Evolutionary conservation across 306 rosid genomes (phyloP).

Genomic region (Castanea sativa): DNA sequence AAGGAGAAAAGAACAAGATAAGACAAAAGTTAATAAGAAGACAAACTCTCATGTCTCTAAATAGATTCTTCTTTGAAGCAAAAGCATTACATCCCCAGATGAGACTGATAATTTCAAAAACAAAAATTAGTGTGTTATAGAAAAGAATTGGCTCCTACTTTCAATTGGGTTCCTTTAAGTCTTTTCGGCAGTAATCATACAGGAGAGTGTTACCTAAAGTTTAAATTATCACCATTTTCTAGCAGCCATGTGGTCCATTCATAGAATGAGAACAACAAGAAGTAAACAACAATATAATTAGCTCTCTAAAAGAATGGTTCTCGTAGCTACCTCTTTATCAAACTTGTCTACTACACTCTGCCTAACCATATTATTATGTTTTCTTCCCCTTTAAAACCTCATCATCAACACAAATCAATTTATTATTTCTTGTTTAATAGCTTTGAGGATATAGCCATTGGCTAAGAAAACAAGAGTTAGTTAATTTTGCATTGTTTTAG

Average conservation of each 20-base stretch:
- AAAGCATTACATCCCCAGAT: neutral
- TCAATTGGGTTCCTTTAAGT: neutral
- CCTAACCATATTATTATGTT: neutral
- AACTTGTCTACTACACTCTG: neutral
- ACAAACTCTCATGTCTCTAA: neutral
- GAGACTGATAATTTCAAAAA: constrained; percentile 4
- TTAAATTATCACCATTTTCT: neutral
- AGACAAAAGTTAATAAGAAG: neutral
- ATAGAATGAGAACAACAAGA: neutral
- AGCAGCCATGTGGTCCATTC: neutral
- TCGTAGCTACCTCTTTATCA: constrained; percentile 2
- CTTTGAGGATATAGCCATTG: constrained; percentile 23
- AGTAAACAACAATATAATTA: constrained; percentile 1
- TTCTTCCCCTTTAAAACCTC: neutral
- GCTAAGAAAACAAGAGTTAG: constrained; percentile 23
- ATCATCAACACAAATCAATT: neutral
- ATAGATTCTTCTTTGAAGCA: constrained; percentile 5
- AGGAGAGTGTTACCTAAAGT: too few relatives aligned
- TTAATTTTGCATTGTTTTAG: constrained; percentile 23
- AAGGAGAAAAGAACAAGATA: neutral
- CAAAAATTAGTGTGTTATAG: neutral
- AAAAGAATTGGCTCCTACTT: constrained; percentile 7
- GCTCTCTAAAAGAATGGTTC: neutral
- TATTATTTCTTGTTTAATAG: constrained; percentile 12
- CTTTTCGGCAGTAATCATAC: neutral